Percentiles rank a stretch among this genome's conserved stretches.
Conservation (phyloP, 495 filamentous ascomycete genomes). For the Penicillium crystallinum region DNA sequence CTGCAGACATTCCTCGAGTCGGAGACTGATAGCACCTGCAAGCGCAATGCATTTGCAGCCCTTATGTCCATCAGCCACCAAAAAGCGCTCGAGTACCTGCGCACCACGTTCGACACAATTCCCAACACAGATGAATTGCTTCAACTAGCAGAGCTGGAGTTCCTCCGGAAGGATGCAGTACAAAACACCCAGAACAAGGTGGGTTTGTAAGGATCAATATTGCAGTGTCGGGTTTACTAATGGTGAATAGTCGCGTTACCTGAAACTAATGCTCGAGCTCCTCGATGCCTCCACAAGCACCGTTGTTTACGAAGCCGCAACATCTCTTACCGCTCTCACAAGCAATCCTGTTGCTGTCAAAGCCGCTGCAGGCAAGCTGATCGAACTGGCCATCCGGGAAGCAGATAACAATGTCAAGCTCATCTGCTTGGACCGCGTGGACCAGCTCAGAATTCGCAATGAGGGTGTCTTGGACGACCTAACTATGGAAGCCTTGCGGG, state of each 20-base stretch:
- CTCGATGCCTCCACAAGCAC: slow-evolving; percentile 90
- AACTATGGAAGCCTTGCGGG: slow-evolving; percentile 96
- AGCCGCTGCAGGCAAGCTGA: slow-evolving; percentile 91
- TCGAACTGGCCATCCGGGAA: slow-evolving; percentile 93
- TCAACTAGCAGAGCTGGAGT: slow-evolving; percentile 91
- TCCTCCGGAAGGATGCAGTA: slow-evolving; percentile 95
- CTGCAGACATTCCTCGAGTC: slow-evolving; percentile 83
- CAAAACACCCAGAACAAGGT: slow-evolving; percentile 93
- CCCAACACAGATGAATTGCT: slow-evolving; percentile 91
- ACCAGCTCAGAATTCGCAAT: slow-evolving; percentile 85
- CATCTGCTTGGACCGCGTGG: slow-evolving; percentile 92
- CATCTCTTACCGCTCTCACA: slow-evolving; percentile 88
- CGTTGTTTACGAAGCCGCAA: slow-evolving; percentile 97
- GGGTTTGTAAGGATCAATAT: slow-evolving; percentile 6
- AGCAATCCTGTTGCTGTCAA: slow-evolving; percentile 98
- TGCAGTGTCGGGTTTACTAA: slow-evolving; percentile 22
- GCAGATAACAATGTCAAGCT: slow-evolving; percentile 99
- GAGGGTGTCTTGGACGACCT: slow-evolving; percentile 91
- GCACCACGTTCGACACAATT: slow-evolving; percentile 87
- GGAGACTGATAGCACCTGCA: slow-evolving; percentile 94
- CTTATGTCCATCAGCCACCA: slow-evolving; percentile 88
- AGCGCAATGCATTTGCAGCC: slow-evolving; percentile 94
- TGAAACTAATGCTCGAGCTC: slow-evolving; percentile 93
- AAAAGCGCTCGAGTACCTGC: slow-evolving; percentile 84
- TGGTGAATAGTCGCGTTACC: slow-evolving; percentile 64